These are phyloP conservation scores for Trichoderma sp. DNA, from an alignment of 2,329 filamentous ascomycete genomes.

Conservation along the genomic window DNA sequence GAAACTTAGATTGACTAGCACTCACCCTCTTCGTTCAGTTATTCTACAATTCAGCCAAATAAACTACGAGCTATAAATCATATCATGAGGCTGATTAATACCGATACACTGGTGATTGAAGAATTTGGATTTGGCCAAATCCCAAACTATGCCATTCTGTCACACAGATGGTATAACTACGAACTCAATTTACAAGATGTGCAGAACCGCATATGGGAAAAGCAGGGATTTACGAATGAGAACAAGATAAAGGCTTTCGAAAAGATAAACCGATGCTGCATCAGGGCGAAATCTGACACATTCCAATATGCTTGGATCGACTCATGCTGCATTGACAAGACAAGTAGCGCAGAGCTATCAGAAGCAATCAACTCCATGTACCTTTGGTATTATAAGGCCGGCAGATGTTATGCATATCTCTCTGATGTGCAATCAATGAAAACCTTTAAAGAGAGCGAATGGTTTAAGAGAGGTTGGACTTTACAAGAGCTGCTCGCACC, in stretches of 20 bases:
- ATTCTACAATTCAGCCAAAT: background rate
- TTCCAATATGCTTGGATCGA: conserved; percentile 2
- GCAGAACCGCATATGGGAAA: background rate
- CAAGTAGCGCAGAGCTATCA: background rate
- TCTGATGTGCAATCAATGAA: background rate
- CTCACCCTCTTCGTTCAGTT: background rate
- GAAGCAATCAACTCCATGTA: conserved; percentile 12
- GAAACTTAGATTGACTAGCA: background rate
- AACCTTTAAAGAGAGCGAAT: background rate
- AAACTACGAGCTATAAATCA: background rate
- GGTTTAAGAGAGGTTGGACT: conserved; percentile 1
- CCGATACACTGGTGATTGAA: background rate
- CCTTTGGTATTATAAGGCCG: background rate
- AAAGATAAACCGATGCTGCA: background rate
- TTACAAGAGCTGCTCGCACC: conserved; percentile 3
- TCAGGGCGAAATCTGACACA: background rate
- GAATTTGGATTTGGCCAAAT: background rate
- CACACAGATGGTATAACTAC: background rate
- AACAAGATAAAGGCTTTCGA: background rate
- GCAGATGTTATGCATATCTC: background rate
- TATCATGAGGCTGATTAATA: background rate
- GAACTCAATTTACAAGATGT: conserved; percentile 1
- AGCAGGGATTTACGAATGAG: background rate
- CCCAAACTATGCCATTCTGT: background rate
- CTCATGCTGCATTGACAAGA: background rate